Base-by-base conservation (phyloP, 2,329 filamentous ascomycete genomes). In the Fusarium sp. region DNA sequence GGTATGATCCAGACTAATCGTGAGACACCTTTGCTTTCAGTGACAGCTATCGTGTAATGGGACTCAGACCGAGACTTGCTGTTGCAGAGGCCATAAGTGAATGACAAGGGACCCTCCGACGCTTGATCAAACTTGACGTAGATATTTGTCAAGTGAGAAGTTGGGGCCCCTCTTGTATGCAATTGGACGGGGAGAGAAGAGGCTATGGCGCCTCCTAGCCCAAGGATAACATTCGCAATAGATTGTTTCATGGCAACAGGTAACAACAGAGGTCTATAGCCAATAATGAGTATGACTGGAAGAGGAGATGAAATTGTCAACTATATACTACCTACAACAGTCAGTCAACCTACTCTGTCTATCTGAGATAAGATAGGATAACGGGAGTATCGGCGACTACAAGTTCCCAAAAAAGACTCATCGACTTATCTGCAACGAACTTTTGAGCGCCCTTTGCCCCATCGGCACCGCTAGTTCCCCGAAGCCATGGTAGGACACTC, bases 121-220 rank as follows among this genome's bases (percentile, higher is more conserved):
- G 4, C n/a, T 15, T 42, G 7, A 6, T 42, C 44, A 13, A 68
- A 68, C 0, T 22, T 50, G 8, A 68, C 41, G 15, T 68, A 30
- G 6, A 68, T 30, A 17, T 68, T 68, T 0, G 48, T 58, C 26
- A 68, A 24, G n/a, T 68, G 66, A 17, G 66, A 68, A 9, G 66
- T 68, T 7, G 24, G 30, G 7, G 24, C 7, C 1, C 22, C 48
- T 39, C 55, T 28, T 6, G 66, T 68, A 9, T 68, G 48, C 0
- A 68, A 30, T 1, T 42, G 47, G 1, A 68, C 11, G 0, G 64
- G 48, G 8, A 68, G 42, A 0, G 66, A 28, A 12, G 66, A 62
- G 20, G 66, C 64, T 20, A 68, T 12, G 24, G 36, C 32, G 3
- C 51, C 42, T 11, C 66, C 36, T 1, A 54, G 26, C 17, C 56